phyloP scores from a whole-genome alignment of 805 yeast genomes.

The Kodamaea sagamina region DNA sequence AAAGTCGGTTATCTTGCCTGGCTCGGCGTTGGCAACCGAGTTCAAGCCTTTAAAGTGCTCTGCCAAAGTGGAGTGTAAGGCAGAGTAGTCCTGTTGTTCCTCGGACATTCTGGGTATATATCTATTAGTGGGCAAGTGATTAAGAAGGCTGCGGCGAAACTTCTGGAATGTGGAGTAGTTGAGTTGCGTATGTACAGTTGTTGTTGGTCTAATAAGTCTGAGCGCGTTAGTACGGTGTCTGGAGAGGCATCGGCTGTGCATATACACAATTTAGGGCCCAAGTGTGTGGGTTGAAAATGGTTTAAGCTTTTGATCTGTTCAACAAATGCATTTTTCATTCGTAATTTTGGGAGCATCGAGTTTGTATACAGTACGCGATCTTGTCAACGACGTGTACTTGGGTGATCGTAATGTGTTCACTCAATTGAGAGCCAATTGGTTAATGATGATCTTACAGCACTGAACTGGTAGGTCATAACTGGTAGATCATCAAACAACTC shows the following conservation, averaged over 20 bases:
- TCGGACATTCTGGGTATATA: conserved; percentile 14
- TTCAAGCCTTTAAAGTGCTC: conserved; percentile 81
- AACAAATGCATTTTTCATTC: too few relatives aligned
- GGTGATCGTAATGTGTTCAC: too few relatives aligned
- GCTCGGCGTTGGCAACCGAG: conserved; percentile 73
- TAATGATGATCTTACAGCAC: too few relatives aligned
- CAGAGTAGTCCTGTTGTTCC: conserved; percentile 24
- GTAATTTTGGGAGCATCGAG: too few relatives aligned
- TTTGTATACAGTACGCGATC: too few relatives aligned
- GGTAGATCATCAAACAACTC: too few relatives aligned
- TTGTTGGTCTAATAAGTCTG: conserved; percentile 5
- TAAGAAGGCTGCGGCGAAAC: conserved; percentile 1
- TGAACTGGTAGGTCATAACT: too few relatives aligned
- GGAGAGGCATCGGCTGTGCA: background rate
- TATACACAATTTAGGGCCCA: background rate
- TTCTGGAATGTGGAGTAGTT: conserved; percentile 8
- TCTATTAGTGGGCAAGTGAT: conserved; percentile 10
- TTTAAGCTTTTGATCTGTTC: too few relatives aligned
- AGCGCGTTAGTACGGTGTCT: conserved; percentile 2
- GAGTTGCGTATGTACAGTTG: conserved; percentile 7
- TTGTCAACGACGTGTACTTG: too few relatives aligned
- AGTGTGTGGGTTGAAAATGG: too few relatives aligned
- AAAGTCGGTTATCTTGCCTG: conserved; percentile 78
- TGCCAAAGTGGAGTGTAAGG: conserved; percentile 50
- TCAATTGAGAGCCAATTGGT: too few relatives aligned